Conservation (phyloP, 805 yeast genomes). For the Candida ovalis region DNA sequence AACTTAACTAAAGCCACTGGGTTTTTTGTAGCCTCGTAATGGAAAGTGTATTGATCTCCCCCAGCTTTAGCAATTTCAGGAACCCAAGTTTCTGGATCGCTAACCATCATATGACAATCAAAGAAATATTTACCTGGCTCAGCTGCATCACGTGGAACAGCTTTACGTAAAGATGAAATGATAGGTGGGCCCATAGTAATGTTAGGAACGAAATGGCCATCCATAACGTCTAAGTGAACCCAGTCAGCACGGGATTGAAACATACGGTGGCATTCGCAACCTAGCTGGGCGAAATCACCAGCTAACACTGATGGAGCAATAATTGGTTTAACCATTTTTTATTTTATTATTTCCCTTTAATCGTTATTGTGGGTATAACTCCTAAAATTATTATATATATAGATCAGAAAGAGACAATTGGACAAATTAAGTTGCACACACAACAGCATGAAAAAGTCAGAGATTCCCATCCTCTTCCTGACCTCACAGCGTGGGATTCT, state of each 20-base stretch:
- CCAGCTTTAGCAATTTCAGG: constrained; percentile 90
- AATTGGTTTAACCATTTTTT: constrained; percentile 49
- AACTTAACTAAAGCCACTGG: constrained; percentile 70
- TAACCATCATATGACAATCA: constrained; percentile 99
- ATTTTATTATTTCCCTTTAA: not conserved
- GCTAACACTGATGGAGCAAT: constrained; percentile 95
- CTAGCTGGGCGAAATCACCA: constrained; percentile 84
- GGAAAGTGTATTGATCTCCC: constrained; percentile 95
- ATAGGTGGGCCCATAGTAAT: constrained; percentile 81
- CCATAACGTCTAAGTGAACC: constrained; percentile 98
- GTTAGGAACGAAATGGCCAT: constrained; percentile 97
- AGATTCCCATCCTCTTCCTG: too few species aligned
- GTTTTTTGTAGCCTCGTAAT: constrained; percentile 85
- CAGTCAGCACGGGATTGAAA: constrained; percentile 84
- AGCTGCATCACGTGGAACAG: constrained; percentile 37
- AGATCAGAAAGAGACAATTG: too few species aligned
- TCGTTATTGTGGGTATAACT: not conserved
- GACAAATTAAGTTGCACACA: too few species aligned
- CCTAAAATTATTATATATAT: too few species aligned
- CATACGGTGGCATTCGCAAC: constrained; percentile 79
- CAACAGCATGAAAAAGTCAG: too few species aligned
- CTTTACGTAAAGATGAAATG: constrained; percentile 12
- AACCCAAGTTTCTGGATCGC: constrained; percentile 91
- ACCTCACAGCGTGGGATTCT: not conserved
- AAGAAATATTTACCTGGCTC: constrained; percentile 41